These are phyloP conservation scores for Haplosporangium sp. DNA, from an alignment of 371 early-diverging fungal genomes.

Conservation along the genomic window DNA sequence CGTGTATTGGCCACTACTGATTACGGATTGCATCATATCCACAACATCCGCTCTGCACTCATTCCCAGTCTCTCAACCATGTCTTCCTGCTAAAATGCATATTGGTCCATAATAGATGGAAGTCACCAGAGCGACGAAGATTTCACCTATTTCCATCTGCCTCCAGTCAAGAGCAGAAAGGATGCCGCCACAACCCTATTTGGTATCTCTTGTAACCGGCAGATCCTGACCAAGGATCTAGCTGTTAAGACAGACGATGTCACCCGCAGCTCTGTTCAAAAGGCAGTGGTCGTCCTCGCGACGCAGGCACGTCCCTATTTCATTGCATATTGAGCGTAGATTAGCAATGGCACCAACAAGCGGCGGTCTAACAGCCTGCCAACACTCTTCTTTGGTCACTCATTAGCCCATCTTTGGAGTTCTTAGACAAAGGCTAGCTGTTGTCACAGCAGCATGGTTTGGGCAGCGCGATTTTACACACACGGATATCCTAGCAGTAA, in stretches of 20 bases:
- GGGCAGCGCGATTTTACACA: slow-evolving; percentile 84
- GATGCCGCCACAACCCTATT: slow-evolving; percentile 76
- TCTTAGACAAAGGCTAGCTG: slow-evolving; percentile 76
- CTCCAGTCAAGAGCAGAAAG: slow-evolving; percentile 77
- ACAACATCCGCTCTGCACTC: no score
- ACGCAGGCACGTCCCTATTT: slow-evolving; percentile 61
- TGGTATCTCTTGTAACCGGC: slow-evolving; percentile 88
- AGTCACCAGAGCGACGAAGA: slow-evolving; percentile 88
- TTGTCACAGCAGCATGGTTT: slow-evolving; percentile 85
- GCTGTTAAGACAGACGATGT: slow-evolving; percentile 78
- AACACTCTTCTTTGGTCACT: neutral
- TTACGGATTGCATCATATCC: neutral
- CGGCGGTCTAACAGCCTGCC: no score
- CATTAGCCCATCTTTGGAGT: slow-evolving; percentile 80
- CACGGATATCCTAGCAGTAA: slow-evolving; percentile 77
- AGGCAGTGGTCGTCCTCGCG: slow-evolving; percentile 83
- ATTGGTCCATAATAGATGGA: slow-evolving; percentile 65
- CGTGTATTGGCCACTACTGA: neutral
- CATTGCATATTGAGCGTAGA: neutral
- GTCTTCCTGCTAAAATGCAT: neutral
- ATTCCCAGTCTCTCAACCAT: neutral
- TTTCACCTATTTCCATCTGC: slow-evolving; percentile 87
- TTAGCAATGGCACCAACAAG: no score
- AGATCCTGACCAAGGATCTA: slow-evolving; percentile 78
- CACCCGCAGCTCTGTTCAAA: slow-evolving; percentile 85